Conservation (phyloP, 2,329 filamentous ascomycete species). For the Phoma sp. region DNA sequence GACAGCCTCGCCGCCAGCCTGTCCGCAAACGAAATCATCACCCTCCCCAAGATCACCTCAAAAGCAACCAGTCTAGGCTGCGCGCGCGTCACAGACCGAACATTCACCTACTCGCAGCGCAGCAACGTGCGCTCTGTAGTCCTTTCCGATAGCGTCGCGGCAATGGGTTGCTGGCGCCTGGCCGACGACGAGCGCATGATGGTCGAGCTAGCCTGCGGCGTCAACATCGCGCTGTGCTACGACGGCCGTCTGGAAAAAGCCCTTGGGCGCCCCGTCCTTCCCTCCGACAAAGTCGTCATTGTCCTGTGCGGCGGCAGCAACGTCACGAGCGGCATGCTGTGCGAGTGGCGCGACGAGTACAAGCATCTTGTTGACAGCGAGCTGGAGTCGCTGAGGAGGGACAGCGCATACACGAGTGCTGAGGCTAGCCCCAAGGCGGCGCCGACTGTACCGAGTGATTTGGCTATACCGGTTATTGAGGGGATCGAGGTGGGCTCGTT, state of each 20-base stretch:
- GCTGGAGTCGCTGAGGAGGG: slow-evolving; percentile 26
- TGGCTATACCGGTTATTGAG: slow-evolving; percentile 11
- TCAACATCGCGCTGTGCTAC: slow-evolving; percentile 74
- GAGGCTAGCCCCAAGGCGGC: slow-evolving; percentile 11
- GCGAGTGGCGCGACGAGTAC: slow-evolving; percentile 55
- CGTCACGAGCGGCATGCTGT: slow-evolving; percentile 59
- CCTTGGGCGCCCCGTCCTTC: slow-evolving; percentile 67
- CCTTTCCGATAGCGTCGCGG: slow-evolving; percentile 78
- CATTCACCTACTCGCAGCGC: slow-evolving; percentile 68
- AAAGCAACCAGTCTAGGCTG: slow-evolving; percentile 78
- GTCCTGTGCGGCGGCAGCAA: slow-evolving; percentile 77
- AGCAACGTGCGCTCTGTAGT: slow-evolving; percentile 66
- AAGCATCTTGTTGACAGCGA: slow-evolving; percentile 26
- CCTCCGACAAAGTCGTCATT: slow-evolving; percentile 76
- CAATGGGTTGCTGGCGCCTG: slow-evolving; percentile 75
- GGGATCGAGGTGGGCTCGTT: slow-evolving; percentile 10
- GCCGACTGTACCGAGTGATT: slow-evolving; percentile 6
- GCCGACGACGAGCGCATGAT: slow-evolving; percentile 82
- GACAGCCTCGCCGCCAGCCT: slow-evolving; percentile 72
- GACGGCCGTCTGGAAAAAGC: slow-evolving; percentile 65
- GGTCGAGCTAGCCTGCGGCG: slow-evolving; percentile 86
- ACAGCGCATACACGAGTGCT: slow-evolving; percentile 21
- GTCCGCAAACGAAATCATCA: slow-evolving; percentile 62
- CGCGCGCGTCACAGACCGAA: slow-evolving; percentile 70
- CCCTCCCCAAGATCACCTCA: slow-evolving; percentile 74